Conservation (phyloP, 2,329 filamentous ascomycete species). For the Akanthomyces dipterigenus region DNA sequence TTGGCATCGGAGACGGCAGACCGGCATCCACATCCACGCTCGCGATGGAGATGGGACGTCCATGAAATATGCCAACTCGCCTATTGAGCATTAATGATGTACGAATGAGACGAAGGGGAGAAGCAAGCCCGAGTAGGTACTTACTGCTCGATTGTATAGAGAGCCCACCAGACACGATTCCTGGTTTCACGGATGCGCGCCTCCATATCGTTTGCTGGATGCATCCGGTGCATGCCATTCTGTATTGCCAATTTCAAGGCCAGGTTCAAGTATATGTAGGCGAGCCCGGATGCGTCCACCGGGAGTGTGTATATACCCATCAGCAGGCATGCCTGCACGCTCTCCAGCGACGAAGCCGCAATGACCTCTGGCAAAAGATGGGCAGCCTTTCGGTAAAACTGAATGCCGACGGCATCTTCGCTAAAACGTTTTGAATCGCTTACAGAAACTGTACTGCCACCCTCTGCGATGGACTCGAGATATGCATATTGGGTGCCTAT, state of each 20-base stretch:
- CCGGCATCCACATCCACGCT: slow-evolving; percentile 47
- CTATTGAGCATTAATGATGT: slow-evolving; percentile 22
- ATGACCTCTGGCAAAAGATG: slow-evolving; percentile 51
- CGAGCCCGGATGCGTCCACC: slow-evolving; percentile 48
- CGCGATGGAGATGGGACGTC: slow-evolving; percentile 46
- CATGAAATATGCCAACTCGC: slow-evolving; percentile 49
- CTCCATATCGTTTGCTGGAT: slow-evolving; percentile 39
- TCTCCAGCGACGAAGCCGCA: slow-evolving; percentile 47
- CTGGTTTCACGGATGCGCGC: slow-evolving; percentile 43
- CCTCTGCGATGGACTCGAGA: slow-evolving; percentile 27
- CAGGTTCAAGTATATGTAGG: slow-evolving; percentile 50
- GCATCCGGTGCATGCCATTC: slow-evolving; percentile 53
- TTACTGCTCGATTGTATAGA: slow-evolving; percentile 50
- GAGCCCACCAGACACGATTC: slow-evolving; percentile 52
- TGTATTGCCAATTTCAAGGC: slow-evolving; percentile 52
- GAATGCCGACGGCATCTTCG: slow-evolving; percentile 47
- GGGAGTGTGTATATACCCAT: slow-evolving; percentile 50
- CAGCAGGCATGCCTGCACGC: slow-evolving; percentile 50
- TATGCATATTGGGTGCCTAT: slow-evolving; percentile 46
- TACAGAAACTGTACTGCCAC: background rate
- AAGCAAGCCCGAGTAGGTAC: background rate
- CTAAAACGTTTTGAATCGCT: slow-evolving; percentile 26
- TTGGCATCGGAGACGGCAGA: slow-evolving; percentile 39
- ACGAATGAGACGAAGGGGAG: background rate
- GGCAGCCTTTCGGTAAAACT: slow-evolving; percentile 50